Evolutionary conservation across 306 rosid genomes (phyloP).

Genomic region (Elaeagnus macrophylla): DNA sequence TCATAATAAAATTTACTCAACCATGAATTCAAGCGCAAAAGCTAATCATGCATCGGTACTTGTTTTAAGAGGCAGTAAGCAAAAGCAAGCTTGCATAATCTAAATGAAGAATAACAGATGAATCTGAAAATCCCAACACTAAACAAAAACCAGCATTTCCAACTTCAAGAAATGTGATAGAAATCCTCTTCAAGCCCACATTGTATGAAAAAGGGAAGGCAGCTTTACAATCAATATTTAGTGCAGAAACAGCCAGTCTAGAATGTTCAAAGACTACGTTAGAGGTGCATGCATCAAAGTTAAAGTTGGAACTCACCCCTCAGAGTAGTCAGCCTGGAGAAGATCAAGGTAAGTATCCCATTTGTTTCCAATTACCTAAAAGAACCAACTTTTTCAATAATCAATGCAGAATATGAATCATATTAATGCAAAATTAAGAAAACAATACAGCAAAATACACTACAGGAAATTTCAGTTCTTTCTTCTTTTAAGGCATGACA

Average conservation of each 20-base stretch:
- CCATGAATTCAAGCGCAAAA: too few species aligned
- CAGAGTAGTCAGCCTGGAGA: conserved; percentile 76
- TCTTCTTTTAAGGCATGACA: background rate
- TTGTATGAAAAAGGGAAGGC: background rate
- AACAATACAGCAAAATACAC: background rate
- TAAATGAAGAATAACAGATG: too few species aligned
- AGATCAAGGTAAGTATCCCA: conserved; percentile 91
- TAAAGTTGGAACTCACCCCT: conserved; percentile 47
- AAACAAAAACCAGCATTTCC: too few species aligned
- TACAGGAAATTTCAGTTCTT: background rate
- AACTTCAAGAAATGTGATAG: too few species aligned
- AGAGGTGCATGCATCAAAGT: background rate
- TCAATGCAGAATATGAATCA: background rate
- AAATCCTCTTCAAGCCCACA: background rate
- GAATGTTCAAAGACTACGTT: background rate
- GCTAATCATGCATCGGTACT: too few species aligned
- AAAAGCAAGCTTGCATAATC: too few species aligned
- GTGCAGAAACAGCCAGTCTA: background rate
- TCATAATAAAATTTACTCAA: too few species aligned
- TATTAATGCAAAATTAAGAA: background rate
- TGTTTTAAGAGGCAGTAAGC: too few species aligned
- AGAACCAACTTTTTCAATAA: conserved; percentile 4
- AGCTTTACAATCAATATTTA: background rate
- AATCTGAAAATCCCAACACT: too few species aligned
- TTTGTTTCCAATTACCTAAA: conserved; percentile 85